Evolutionary conservation across 2,329 filamentous ascomycete species (phyloP), one percentile per base, ranked within the genome.

Genomic region (Sphaceloma murrayae): DNA sequence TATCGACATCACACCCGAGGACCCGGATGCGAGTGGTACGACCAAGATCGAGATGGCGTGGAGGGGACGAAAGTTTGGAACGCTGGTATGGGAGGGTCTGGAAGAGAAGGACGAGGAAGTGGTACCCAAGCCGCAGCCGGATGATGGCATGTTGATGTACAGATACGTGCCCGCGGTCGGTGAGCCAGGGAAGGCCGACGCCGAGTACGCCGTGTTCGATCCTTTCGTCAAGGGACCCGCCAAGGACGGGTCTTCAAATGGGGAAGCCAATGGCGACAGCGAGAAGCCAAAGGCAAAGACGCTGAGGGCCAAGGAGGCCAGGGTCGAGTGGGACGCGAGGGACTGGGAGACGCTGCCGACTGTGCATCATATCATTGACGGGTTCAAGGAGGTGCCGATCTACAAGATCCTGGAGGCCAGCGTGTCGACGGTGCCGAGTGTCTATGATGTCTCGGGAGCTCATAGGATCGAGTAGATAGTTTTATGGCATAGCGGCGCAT

Each of bases 271-370:
- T 14, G 33, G 31, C 14, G 31, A 34, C 18, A 34, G 24, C 14
- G 34, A 34, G 21, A 40, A 34, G 34, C 42, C 32, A 27, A 42
- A 59, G 55, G 45, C 47, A 5, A 18, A 36, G 49, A 63, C 65
- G 17, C 57, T 58, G 26, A 59, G 60, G 39, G 59, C 69, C 0
- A 56, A 53, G 1, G 64, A 64, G 9, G 69, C 70, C 1, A 63
- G 53, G 2, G 57, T 80, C 40, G 58, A 61, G 40, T 68, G 78
- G 44, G 63, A 74, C 29, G 61, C 59, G 0, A 51, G 69, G 11
- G 68, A 74, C 51, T 74, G 69, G 74, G 62, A 74, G 34, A 61
- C 58, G 3, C 54, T 80, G 47, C 78, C 77, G 0, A 81, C 76
- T 2, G 58, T 80, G 43, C 75, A 80, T 53, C 73, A 80, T 53